Conservation (phyloP, 345 rosid species). For the Gossypium longicalyx region DNA sequence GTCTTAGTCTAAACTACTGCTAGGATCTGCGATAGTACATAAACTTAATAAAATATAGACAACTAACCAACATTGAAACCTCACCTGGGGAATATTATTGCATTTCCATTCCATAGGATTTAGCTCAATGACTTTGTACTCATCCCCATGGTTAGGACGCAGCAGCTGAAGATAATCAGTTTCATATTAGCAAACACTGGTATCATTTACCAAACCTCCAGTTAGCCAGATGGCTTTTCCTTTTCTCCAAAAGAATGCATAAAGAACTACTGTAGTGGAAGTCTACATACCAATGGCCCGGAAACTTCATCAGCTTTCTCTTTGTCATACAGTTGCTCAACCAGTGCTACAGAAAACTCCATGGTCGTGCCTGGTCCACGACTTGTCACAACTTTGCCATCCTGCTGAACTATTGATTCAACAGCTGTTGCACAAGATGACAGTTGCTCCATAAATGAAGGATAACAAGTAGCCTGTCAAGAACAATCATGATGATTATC, state of each 20-base stretch:
- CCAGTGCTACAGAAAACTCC: constrained; percentile 70
- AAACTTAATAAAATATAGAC: not conserved
- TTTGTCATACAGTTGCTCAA: constrained; percentile 73
- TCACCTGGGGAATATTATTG: constrained; percentile 54
- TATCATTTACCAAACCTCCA: not conserved
- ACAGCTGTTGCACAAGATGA: constrained; percentile 56
- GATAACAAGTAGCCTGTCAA: constrained; percentile 82
- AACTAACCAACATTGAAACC: constrained; percentile 9
- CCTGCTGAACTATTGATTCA: constrained; percentile 82
- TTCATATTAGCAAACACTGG: not conserved
- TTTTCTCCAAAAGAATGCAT: not conserved
- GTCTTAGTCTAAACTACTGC: not conserved
- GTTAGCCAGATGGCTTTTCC: not conserved
- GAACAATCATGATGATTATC: constrained; percentile 8
- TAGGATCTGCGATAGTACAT: not conserved
- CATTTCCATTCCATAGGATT: constrained; percentile 71
- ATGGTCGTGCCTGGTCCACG: constrained; percentile 93
- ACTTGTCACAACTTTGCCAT: constrained; percentile 72
- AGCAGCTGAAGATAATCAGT: constrained; percentile 45
- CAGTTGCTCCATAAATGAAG: constrained; percentile 76
- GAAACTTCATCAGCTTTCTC: constrained; percentile 68
- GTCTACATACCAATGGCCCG: constrained; percentile 54
- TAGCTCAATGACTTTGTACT: constrained; percentile 59
- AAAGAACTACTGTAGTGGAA: not conserved
- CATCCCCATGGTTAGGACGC: constrained; percentile 71